phyloP scores from a whole-genome alignment of 2,329 filamentous ascomycete genomes.

The Thelonectria olida region DNA sequence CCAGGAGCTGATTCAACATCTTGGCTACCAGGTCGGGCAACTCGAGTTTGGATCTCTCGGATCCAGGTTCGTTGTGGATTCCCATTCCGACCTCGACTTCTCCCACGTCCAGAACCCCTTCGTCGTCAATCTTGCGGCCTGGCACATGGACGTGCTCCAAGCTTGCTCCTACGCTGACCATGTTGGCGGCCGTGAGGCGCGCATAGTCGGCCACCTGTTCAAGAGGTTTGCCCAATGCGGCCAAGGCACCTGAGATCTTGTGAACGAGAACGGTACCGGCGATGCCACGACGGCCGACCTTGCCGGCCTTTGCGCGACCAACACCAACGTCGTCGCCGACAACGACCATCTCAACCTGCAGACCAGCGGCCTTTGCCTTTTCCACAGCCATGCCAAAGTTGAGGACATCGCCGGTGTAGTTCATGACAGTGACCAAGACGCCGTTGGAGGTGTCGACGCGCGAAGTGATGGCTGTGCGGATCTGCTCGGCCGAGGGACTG shows the following conservation, averaged over 20 bases:
- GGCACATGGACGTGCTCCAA: constrained; percentile 94
- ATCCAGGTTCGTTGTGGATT: constrained; percentile 77
- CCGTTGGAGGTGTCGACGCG: constrained; percentile 77
- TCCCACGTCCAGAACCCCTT: constrained; percentile 63
- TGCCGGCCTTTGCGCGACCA: constrained; percentile 82
- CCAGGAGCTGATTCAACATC: constrained; percentile 77
- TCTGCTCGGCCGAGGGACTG: constrained; percentile 82
- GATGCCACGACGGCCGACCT: constrained; percentile 90
- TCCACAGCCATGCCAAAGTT: constrained; percentile 96
- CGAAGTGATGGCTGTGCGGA: constrained; percentile 77
- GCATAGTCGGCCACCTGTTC: constrained; percentile 79
- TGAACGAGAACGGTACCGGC: constrained; percentile 91
- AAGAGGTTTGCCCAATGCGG: constrained; percentile 73
- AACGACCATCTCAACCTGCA: constrained; percentile 86
- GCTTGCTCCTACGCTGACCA: constrained; percentile 86
- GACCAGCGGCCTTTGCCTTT: constrained; percentile 83
- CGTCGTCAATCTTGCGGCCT: constrained; percentile 70
- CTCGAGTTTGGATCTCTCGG: constrained; percentile 59
- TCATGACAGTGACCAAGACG: constrained; percentile 92
- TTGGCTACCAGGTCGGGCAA: constrained; percentile 65
- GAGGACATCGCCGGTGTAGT: constrained; percentile 89
- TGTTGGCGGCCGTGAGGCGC: constrained; percentile 74
- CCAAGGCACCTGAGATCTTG: constrained; percentile 87
- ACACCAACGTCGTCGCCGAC: constrained; percentile 94
- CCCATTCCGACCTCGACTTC: constrained; percentile 79